These are phyloP conservation scores for Drosera spatulata DNA, from an alignment of 179 eudicot species.

Conservation along the genomic window DNA sequence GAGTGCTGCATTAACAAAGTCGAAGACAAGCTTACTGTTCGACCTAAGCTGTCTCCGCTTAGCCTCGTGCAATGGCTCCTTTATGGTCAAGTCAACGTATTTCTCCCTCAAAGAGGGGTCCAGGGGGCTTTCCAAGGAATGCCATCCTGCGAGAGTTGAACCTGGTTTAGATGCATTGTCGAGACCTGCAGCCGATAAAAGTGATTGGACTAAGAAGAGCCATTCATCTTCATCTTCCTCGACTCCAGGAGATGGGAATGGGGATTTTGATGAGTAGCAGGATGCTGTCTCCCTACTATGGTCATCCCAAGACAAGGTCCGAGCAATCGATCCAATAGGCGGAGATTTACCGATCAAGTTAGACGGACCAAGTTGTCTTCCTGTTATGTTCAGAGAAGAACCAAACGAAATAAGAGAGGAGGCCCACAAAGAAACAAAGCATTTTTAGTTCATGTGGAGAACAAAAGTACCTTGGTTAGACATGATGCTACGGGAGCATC, in stretches of 20 bases:
- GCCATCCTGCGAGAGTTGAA: slow-evolving; percentile 45
- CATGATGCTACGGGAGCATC: slow-evolving; percentile 24
- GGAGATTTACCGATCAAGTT: slow-evolving; percentile 90
- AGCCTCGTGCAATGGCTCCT: slow-evolving; percentile 45
- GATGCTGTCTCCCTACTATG: slow-evolving; percentile 34
- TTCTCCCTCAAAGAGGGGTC: slow-evolving; percentile 70
- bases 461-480: slow-evolving; percentile 34
- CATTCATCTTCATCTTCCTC: slow-evolving; percentile 58
- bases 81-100: slow-evolving; percentile 29
- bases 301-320: slow-evolving; percentile 82
- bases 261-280: slow-evolving; percentile 26
- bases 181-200: slow-evolving; percentile 54
- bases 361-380: slow-evolving; percentile 30
- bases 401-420: not conserved
- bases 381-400: slow-evolving; percentile 9
- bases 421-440: not conserved
- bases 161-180: slow-evolving; percentile 25
- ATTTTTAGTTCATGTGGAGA: not conserved
- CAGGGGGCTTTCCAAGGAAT: slow-evolving; percentile 73
- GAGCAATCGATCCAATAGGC: slow-evolving; percentile 81
- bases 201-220: slow-evolving; percentile 48
- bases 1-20: slow-evolving; percentile 63
- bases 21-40: slow-evolving; percentile 61
- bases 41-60: slow-evolving; percentile 52
- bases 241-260: slow-evolving; percentile 21